These are phyloP conservation scores for Neurospora sp. DNA, from an alignment of 495 filamentous ascomycete genomes.

Conservation along the genomic window DNA sequence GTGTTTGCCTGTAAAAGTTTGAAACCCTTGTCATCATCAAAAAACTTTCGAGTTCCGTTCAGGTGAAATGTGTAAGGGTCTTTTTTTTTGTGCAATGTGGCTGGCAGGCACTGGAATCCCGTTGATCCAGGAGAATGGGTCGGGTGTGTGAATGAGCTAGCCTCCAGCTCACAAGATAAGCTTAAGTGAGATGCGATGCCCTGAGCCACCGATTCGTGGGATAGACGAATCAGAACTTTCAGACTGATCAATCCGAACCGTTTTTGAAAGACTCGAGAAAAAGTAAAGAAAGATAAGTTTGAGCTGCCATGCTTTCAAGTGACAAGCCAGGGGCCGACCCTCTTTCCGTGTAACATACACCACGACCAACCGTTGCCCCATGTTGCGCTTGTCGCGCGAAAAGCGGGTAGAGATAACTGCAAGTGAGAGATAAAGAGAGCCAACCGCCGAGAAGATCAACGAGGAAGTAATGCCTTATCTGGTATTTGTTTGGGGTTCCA, in stretches of 20 bases:
- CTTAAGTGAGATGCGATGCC: not conserved
- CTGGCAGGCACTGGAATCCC: not conserved
- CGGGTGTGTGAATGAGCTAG: not conserved
- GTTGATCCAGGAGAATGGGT: not conserved
- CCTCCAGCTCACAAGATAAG: not conserved
- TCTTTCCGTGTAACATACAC: not conserved
- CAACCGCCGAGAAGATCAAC: not conserved
- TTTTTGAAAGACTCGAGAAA: not conserved
- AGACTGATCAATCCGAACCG: not conserved
- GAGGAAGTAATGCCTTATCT: not conserved
- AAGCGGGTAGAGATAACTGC: not conserved
- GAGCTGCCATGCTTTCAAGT: not conserved
- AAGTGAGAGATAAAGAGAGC: not conserved
- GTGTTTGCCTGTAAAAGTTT: not conserved
- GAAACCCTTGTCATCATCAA: not conserved
- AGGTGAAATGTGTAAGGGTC: not conserved
- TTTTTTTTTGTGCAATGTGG: not conserved
- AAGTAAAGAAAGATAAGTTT: not conserved
- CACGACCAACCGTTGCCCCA: not conserved
- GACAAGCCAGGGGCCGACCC: not conserved
- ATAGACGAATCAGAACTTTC: not conserved
- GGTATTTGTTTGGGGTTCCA: not conserved
- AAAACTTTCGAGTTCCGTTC: not conserved
- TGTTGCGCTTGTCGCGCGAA: not conserved
- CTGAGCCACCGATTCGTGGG: not conserved